phyloP scores from a whole-genome alignment of 2,329 filamentous ascomycete genomes.

The Curvularia lunata region DNA sequence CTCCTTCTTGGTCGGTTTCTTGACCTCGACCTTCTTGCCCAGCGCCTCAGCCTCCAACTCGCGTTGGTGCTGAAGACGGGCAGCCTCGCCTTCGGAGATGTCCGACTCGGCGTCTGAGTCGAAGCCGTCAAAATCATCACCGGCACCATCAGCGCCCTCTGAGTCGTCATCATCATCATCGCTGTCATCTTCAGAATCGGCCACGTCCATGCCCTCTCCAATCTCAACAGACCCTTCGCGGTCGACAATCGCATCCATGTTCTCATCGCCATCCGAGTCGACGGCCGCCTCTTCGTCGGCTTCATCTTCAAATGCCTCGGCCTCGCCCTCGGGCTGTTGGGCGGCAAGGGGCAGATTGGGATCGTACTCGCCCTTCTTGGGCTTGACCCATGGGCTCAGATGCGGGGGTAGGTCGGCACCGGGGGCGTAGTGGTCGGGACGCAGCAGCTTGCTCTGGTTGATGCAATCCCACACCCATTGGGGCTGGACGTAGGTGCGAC shows the following conservation, averaged over 20 bases:
- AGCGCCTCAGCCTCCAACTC: conserved; percentile 93
- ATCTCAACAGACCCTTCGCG: conserved; percentile 55
- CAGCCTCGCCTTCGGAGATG: conserved; percentile 62
- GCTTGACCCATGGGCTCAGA: conserved; percentile 93
- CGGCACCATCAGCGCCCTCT: conserved; percentile 26
- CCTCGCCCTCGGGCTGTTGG: conserved; percentile 87
- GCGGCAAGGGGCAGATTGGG: conserved; percentile 84
- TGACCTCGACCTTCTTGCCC: conserved; percentile 61
- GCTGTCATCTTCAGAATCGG: conserved; percentile 53
- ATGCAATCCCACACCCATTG: conserved; percentile 99
- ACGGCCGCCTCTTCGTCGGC: conserved; percentile 51
- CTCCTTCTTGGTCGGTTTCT: conserved; percentile 53
- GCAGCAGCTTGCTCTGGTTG: conserved; percentile 88
- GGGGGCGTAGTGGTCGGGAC: conserved; percentile 86
- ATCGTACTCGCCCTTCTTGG: conserved; percentile 86
- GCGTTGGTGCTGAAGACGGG: conserved; percentile 75
- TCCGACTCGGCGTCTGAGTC: conserved; percentile 57
- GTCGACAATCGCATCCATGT: conserved; percentile 42
- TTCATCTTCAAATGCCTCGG: conserved; percentile 70
- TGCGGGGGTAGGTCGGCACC: conserved; percentile 91
- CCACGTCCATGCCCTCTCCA: conserved; percentile 57
- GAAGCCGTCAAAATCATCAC: conserved; percentile 57
- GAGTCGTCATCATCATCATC: conserved; percentile 55
- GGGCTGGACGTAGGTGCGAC: conserved; percentile 90
- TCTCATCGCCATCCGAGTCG: conserved; percentile 43